Evolutionary conservation across 345 rosid species (phyloP).

Genomic region (Ailanthus altissimus): DNA sequence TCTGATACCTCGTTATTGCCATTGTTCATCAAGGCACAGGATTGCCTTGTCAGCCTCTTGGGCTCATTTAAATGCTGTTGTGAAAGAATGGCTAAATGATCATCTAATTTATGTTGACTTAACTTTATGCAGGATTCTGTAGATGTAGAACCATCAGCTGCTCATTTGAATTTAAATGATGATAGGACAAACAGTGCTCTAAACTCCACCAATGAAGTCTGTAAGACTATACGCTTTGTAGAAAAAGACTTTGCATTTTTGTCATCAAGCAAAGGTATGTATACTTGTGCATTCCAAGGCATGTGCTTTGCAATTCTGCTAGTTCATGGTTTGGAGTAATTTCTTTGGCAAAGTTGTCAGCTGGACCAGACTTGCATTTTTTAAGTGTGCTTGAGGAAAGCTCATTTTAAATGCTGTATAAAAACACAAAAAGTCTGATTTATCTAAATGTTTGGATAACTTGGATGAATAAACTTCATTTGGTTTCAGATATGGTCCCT

Average conservation of each 20-base stretch:
- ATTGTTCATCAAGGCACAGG: constrained; percentile 1
- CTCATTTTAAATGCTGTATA: background rate
- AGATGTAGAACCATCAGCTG: constrained; percentile 28
- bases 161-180: constrained; percentile 43
- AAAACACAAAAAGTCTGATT: background rate
- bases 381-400: background rate
- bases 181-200: constrained; percentile 31
- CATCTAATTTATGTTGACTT: background rate
- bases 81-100: background rate
- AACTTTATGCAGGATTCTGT: constrained; percentile 36
- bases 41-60: constrained; percentile 6
- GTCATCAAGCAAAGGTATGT: constrained; percentile 44
- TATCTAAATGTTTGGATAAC: background rate
- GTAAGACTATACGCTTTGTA: constrained; percentile 16
- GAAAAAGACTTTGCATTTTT: constrained; percentile 24
- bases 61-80: background rate
- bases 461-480: background rate
- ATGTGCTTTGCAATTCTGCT: background rate
- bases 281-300: background rate
- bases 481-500: background rate
- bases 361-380: background rate
- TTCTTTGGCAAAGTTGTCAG: background rate
- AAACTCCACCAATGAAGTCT: constrained; percentile 27
- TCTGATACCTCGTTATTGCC: background rate
- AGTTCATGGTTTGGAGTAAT: background rate